phyloP scores from a whole-genome alignment of 176 grass and related monocot genomes.

The Rhipidocladum racemiflorum region DNA sequence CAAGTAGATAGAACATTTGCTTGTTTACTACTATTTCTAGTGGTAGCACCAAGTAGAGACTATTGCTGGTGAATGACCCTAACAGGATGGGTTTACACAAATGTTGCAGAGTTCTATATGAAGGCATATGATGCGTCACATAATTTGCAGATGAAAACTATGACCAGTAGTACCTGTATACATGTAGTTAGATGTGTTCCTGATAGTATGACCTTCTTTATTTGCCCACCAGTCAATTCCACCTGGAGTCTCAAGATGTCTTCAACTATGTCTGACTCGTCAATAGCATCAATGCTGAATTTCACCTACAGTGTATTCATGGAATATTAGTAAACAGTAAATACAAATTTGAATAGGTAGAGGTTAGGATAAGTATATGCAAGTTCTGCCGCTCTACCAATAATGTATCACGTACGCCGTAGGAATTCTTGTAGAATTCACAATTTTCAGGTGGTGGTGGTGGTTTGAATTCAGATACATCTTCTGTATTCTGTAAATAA shows the following conservation, averaged over 20 bases:
- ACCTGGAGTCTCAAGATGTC: constrained; percentile 60
- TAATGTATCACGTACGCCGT: constrained; percentile 67
- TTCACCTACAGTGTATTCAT: constrained; percentile 58
- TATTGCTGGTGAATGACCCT: not conserved
- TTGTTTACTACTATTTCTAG: not conserved
- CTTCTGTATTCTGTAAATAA: constrained; percentile 66
- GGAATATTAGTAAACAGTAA: not conserved
- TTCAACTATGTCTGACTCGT: constrained; percentile 79
- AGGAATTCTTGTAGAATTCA: constrained; percentile 81
- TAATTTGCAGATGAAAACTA: not conserved
- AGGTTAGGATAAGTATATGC: too few species aligned
- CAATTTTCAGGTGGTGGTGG: constrained; percentile 83
- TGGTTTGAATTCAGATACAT: constrained; percentile 89
- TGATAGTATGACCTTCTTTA: constrained; percentile 67
- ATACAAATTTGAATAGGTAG: too few species aligned
- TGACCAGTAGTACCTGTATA: constrained; percentile 57
- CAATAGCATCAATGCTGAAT: constrained; percentile 81
- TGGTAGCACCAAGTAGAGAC: constrained; percentile 1
- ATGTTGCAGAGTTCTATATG: not conserved
- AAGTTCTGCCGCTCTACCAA: constrained; percentile 41
- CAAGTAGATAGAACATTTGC: too few species aligned
- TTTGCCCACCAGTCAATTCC: constrained; percentile 56
- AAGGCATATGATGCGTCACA: not conserved
- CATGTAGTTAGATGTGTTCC: constrained; percentile 97
- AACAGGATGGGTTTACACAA: not conserved